phyloP scores from a whole-genome alignment of 352 stramenopile species.

The Pilasporangium apinafurcum region DNA sequence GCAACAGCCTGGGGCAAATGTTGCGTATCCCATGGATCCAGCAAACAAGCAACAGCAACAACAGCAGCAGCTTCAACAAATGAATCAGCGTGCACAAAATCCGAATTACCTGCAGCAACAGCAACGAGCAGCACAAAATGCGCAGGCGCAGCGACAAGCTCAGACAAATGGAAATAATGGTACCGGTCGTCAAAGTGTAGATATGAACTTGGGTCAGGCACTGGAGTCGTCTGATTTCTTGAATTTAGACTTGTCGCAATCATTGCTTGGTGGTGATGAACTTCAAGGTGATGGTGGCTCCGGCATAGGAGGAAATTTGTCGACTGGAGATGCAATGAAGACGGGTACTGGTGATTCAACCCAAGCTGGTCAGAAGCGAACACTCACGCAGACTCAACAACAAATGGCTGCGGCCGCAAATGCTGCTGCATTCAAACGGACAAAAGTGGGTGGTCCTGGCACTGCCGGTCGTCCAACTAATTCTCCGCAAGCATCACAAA shows the following conservation, averaged over 20 bases:
- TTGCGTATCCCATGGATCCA: slow-evolving; percentile 8
- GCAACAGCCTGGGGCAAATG: slow-evolving; percentile 15
- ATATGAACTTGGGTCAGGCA: slow-evolving; percentile 42
- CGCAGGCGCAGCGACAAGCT: slow-evolving; percentile 27
- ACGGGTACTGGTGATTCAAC: slow-evolving; percentile 13
- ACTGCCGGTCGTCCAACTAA: slow-evolving; percentile 19
- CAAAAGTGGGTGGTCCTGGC: slow-evolving; percentile 44
- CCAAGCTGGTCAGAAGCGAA: slow-evolving; percentile 50
- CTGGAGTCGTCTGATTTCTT: slow-evolving; percentile 76
- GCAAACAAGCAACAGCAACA: slow-evolving; percentile 23
- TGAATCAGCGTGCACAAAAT: slow-evolving; percentile 18
- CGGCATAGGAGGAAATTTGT: slow-evolving; percentile 15
- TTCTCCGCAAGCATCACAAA: slow-evolving; percentile 41
- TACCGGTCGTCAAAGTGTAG: slow-evolving; percentile 32
- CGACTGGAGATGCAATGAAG: slow-evolving; percentile 21
- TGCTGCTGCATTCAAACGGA: slow-evolving; percentile 75
- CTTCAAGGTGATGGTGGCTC: slow-evolving; percentile 38
- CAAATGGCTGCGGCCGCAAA: slow-evolving; percentile 78
- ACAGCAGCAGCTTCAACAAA: slow-evolving; percentile 26
- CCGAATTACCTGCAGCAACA: slow-evolving; percentile 27
- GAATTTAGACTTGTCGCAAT: slow-evolving; percentile 70
- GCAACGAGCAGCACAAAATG: slow-evolving; percentile 31
- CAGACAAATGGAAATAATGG: slow-evolving; percentile 23
- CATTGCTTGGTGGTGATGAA: slow-evolving; percentile 59
- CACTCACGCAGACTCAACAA: slow-evolving; percentile 73